Evolutionary conservation across 352 stramenopile species (phyloP), one percentile per base, ranked within the genome.

Genomic region (Globisporangium mamillatum): DNA sequence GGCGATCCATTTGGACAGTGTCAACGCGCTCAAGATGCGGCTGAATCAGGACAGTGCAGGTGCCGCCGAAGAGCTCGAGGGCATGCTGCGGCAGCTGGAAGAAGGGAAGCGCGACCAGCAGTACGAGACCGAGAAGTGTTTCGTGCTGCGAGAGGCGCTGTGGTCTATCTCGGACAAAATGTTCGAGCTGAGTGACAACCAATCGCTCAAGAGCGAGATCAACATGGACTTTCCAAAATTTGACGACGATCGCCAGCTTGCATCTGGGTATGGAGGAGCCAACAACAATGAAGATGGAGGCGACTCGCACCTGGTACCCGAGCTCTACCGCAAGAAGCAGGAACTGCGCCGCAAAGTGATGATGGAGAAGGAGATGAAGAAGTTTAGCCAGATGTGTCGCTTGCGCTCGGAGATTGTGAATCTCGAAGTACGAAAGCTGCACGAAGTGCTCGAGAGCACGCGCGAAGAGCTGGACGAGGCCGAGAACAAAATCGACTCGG

Each of bases 331-430:
- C n/a, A 86, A 86, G 71, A 92, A 92, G 66, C 77, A 81, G 20
- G 82, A 92, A 59, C 76, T 94, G 34, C 81, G 81, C 0, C 81
- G 80, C 56, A 89, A 91, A 57, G 80, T 91, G 24, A 62, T 90
- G 27, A 78, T 89, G 80, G 86, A 94, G 36, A 90, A 89, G 66
- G 74, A 75, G 9, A 84, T 90, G 74, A 86, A 89, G 20, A 90
- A 89, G 60, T 86, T 92, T 68, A 77, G 66, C 1, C 84, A 91
- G 55, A 63, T 80, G 66, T 92, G 86, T 48, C 79, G 86, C 63
- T 80, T 78, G 67, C 75, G 84, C 5, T 78, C 78, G 4, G 79
- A 88, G 62, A 74, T 92, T 14, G 76, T 94, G 52, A 69, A 63
- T 38, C 58, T 89, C 16, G 84, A 94, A 66, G 66, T 92, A 64